Conservation (phyloP, 1,284 basidiomycete species). For the Trametes sp. region DNA sequence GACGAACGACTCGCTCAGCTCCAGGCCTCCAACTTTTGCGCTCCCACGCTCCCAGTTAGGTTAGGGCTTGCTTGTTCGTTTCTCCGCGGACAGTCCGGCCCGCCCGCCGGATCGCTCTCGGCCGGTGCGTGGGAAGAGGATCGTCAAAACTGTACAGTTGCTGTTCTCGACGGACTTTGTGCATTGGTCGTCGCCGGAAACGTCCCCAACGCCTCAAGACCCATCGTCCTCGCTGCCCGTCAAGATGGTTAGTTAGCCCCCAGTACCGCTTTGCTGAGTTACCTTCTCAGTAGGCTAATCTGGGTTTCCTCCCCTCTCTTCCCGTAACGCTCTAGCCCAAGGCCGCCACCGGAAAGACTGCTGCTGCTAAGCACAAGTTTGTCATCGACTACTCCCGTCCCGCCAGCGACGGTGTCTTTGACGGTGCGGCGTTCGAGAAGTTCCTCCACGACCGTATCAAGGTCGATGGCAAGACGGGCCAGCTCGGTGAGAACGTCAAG, state of each 20-base stretch:
- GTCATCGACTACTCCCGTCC: slow-evolving; percentile 95
- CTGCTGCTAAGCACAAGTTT: slow-evolving; percentile 87
- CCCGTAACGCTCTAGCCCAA: slow-evolving; percentile 62
- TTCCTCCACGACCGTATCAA: slow-evolving; percentile 96
- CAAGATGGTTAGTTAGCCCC: slow-evolving; percentile 80
- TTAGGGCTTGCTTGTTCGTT: slow-evolving; percentile 16
- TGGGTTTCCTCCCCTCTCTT: slow-evolving; percentile 46
- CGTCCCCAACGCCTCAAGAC: slow-evolving; percentile 38
- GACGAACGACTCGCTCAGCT: neutral
- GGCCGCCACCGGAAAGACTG: slow-evolving; percentile 71
- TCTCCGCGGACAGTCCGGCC: slow-evolving; percentile 8
- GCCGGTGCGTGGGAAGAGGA: slow-evolving; percentile 24
- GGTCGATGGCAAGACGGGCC: slow-evolving; percentile 81
- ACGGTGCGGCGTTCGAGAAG: slow-evolving; percentile 91
- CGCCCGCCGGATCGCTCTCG: neutral
- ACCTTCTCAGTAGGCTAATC: slow-evolving; percentile 90
- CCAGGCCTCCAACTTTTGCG: slow-evolving; percentile 24
- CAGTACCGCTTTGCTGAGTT: slow-evolving; percentile 87
- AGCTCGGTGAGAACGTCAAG: slow-evolving; percentile 87
- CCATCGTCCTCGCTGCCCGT: slow-evolving; percentile 34
- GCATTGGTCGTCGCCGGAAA: slow-evolving; percentile 9
- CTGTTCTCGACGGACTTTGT: slow-evolving; percentile 10
- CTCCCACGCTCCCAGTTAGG: slow-evolving; percentile 24
- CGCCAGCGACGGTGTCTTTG: slow-evolving; percentile 90
- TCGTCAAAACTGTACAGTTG: slow-evolving; percentile 42